Evolutionary conservation across 306 rosid genomes (phyloP).

Genomic region (Coriaria nepalensis): DNA sequence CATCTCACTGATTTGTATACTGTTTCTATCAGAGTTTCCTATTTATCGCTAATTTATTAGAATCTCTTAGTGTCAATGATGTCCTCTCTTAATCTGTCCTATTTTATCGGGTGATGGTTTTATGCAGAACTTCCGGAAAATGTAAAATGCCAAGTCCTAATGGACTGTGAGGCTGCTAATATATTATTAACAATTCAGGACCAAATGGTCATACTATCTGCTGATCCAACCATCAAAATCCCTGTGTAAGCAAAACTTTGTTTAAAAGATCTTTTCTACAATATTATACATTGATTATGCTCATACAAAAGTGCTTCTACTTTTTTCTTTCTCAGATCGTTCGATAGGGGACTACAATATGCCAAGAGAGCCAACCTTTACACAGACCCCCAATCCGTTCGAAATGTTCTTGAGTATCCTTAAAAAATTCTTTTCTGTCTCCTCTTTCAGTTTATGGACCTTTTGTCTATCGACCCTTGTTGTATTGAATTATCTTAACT

Average conservation of each 20-base stretch:
- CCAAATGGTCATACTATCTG: slow-evolving; percentile 53
- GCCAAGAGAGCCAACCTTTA: slow-evolving; percentile 42
- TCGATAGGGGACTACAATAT: slow-evolving; percentile 70
- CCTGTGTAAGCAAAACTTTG: slow-evolving; percentile 41
- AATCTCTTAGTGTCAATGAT: no score
- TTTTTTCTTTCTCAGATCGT: slow-evolving; percentile 36
- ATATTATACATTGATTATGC: slow-evolving; percentile 7
- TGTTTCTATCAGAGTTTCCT: no score
- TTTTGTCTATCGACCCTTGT: no score
- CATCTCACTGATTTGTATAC: no score
- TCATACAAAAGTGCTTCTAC: slow-evolving; percentile 7
- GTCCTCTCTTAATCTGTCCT: no score
- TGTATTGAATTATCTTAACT: no score
- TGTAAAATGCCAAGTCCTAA: slow-evolving; percentile 56
- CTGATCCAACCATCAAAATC: slow-evolving; percentile 59
- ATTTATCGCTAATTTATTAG: no score
- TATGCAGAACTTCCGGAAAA: slow-evolving; percentile 68
- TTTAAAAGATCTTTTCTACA: slow-evolving; percentile 8
- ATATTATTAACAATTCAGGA: slow-evolving; percentile 59
- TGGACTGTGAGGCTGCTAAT: slow-evolving; percentile 76
- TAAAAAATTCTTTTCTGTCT: no score
- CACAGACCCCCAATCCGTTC: slow-evolving; percentile 32
- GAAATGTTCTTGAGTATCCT: slow-evolving; percentile 74
- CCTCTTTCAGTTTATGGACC: no score
- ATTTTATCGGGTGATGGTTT: neutral